Base-by-base conservation (phyloP, 2,329 filamentous ascomycete genomes). In the Penicillium capsulatum region DNA sequence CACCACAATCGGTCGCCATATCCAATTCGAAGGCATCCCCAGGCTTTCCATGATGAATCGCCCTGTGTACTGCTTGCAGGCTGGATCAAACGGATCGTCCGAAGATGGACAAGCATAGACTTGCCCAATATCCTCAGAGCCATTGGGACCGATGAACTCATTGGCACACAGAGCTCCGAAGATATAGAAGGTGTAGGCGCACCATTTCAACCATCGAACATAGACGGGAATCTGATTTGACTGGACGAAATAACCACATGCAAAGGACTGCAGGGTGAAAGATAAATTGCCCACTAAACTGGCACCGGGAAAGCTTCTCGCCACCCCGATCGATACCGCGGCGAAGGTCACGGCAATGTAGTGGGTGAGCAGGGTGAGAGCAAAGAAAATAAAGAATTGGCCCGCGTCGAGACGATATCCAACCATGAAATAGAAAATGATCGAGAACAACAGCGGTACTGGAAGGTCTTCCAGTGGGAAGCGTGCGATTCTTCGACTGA, bases 381-480 rank as follows among this genome's bases (percentile, higher is more conserved):
- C 69, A 48, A 89, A 83, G 65, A 88, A 90, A 1, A 75, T 80
- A 42, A 90, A 81, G 61, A 88, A 89, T 38, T 83, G 77, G 1
- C 55, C 63, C 0, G 73, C 77, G 7, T 81, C 74, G 2, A 74
- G 70, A 32, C 84, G 77, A 50, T 88, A 86, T 0, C 83, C 84
- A 5, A 80, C 77, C 81, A 89, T 87, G 59, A 86, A 89, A 61
- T 89, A 90, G 55, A 81, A 82, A 6, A 89, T 81, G 2, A 80
- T 64, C 4, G 80, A 80, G 55, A 83, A 89, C 3, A 87, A 59
- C 11, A 87, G 72, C 0, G 84, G 84, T 1, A 87, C 83, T 0
- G 83, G 82, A 0, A 89, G 55, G 54, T 89, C 84, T 57, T 90
- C 84, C 0, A 83, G 79, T 2, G 81, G 71, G 15, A 88, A 65